Percentiles rank a stretch among this genome's conserved stretches.
Conservation (phyloP, 805 yeast genomes). For the Candida methanosorbosa region DNA sequence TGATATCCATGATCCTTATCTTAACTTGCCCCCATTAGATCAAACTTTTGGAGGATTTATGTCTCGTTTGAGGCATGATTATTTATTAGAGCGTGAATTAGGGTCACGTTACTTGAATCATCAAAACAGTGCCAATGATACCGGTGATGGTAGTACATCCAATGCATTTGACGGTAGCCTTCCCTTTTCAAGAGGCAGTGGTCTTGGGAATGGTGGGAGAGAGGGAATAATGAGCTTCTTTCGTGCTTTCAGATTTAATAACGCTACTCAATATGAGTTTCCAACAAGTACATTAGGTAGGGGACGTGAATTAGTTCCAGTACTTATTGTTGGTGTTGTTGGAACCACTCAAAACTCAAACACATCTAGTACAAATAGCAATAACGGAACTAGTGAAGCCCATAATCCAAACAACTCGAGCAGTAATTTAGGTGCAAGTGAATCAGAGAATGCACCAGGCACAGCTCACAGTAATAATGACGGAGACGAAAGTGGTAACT, state of each 20-base stretch:
- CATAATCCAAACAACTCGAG: no score
- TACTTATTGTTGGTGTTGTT: slow-evolving; percentile 22
- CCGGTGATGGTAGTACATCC: no score
- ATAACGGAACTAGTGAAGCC: not conserved
- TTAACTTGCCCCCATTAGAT: no score
- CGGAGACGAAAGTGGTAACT: not conserved
- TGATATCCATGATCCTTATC: no score
- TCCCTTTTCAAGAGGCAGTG: no score
- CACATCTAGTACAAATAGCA: not conserved
- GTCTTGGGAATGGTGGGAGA: no score
- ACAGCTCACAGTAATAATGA: not conserved
- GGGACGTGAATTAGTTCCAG: slow-evolving; percentile 17
- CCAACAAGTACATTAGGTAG: slow-evolving; percentile 3
- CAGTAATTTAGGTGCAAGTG: not conserved
- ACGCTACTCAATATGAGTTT: slow-evolving; percentile 10
- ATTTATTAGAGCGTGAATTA: slow-evolving; percentile 17
- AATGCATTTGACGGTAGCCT: no score
- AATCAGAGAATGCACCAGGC: not conserved
- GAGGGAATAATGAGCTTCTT: slow-evolving; percentile 30
- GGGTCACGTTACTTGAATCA: slow-evolving; percentile 28
- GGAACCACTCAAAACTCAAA: slow-evolving; percentile 11
- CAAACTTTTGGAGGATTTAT: slow-evolving; percentile 37
- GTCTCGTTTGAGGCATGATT: slow-evolving; percentile 15
- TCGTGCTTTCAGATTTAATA: slow-evolving; percentile 34
- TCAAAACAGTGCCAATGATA: no score